Percentiles rank a stretch among this genome's conserved stretches.
Conservation (phyloP, 2,329 filamentous ascomycete genomes). For the Paecilomyces fulvus region DNA sequence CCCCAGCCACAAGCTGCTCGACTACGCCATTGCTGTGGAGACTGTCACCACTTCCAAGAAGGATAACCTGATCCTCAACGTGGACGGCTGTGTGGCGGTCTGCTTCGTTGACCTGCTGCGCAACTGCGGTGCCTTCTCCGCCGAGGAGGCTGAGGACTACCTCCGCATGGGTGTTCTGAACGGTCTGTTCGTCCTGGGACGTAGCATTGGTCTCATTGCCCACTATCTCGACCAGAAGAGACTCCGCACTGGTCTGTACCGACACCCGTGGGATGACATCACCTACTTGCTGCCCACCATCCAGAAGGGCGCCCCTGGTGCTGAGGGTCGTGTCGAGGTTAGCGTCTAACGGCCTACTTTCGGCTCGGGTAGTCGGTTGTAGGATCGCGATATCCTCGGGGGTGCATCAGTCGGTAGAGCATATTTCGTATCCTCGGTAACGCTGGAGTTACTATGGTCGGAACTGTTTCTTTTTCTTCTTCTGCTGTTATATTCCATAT, state of each 20-base stretch:
- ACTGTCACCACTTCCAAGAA: conserved; percentile 99
- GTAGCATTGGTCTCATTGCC: conserved; percentile 97
- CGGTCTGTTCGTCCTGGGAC: conserved; percentile 96
- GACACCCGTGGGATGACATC: conserved; percentile 98
- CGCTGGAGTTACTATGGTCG: conserved; percentile 31
- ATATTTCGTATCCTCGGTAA: conserved; percentile 21
- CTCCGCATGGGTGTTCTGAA: conserved; percentile 98
- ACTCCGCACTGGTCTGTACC: conserved; percentile 94
- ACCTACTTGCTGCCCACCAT: conserved; percentile 86
- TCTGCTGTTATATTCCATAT: conserved; percentile 15
- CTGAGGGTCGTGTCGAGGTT: conserved; percentile 85
- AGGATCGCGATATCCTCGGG: conserved; percentile 11
- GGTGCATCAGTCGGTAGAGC: conserved; percentile 23
- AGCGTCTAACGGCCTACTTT: conserved; percentile 48
- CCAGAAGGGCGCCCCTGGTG: conserved; percentile 59
- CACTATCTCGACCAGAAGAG: conserved; percentile 99
- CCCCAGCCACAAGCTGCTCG: conserved; percentile 94
- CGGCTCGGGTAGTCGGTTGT: conserved; percentile 8
- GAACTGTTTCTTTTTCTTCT: conserved; percentile 18
- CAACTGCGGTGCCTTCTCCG: conserved; percentile 93
- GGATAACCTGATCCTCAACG: conserved; percentile 99
- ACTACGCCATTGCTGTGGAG: conserved; percentile 97
- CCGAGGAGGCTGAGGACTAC: conserved; percentile 97
- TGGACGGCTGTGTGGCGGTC: conserved; percentile 94
- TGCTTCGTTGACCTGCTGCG: conserved; percentile 97